Conservation (phyloP, 805 yeast genomes). For the Jamesozyma jinghongensis region DNA sequence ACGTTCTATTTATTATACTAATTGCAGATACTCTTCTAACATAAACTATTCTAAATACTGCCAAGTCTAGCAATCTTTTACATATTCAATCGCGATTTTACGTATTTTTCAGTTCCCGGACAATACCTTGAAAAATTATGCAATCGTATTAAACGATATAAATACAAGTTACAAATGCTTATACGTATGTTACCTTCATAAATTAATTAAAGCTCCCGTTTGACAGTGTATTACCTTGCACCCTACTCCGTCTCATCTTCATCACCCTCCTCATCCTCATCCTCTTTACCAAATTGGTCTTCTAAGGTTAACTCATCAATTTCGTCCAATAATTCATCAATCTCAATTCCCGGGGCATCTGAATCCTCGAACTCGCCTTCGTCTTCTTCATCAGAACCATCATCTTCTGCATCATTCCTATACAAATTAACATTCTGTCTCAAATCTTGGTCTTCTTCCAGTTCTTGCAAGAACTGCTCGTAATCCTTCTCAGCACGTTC, state of each 20-base stretch:
- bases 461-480: constrained; percentile 89
- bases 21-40: no score
- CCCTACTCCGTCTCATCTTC: background rate
- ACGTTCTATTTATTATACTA: no score
- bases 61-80: no score
- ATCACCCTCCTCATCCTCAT: constrained; percentile 1
- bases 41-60: no score
- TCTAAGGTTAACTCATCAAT: constrained; percentile 85
- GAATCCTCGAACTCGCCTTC: constrained; percentile 49
- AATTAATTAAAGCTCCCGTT: no score
- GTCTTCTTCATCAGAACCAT: constrained; percentile 34
- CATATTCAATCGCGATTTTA: no score
- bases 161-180: background rate
- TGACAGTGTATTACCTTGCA: no score
- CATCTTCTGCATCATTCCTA: constrained; percentile 41
- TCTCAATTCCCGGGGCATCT: constrained; percentile 78
- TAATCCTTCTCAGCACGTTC: constrained; percentile 92
- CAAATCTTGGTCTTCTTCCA: constrained; percentile 93
- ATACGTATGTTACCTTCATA: background rate
- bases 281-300: constrained; percentile 28
- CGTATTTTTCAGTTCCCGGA: no score
- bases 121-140: no score
- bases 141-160: no score
- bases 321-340: constrained; percentile 90
- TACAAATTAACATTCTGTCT: constrained; percentile 85